Conservation (phyloP, 148 eudicot species). For the Silene latifolia region DNA sequence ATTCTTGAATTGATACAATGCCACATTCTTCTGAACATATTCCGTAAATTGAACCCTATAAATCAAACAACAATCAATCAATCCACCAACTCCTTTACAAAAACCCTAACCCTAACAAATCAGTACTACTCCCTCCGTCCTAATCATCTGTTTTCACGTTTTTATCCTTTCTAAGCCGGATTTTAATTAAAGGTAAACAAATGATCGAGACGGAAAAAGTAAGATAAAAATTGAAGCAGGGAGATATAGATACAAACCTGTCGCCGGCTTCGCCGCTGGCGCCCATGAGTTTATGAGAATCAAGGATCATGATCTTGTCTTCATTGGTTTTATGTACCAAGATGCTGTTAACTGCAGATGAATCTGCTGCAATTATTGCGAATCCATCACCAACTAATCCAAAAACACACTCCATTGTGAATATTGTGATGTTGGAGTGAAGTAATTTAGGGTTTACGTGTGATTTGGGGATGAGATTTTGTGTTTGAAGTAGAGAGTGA, state of each 20-base stretch:
- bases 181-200: neutral
- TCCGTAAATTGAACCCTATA: slow-evolving; percentile 85
- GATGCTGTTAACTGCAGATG: slow-evolving; percentile 80
- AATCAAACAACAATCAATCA: slow-evolving; percentile 1
- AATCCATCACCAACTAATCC: slow-evolving; percentile 76
- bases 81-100: neutral
- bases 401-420: slow-evolving; percentile 72
- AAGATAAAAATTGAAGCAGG: neutral
- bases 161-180: no score
- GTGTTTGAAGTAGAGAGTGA: neutral
- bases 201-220: neutral
- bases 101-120: neutral
- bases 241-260: slow-evolving; percentile 35
- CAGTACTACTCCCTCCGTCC: neutral
- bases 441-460: neutral
- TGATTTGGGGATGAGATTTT: neutral
- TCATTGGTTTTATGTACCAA: slow-evolving; percentile 78
- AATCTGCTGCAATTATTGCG: slow-evolving; percentile 69
- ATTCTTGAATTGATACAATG: slow-evolving; percentile 76
- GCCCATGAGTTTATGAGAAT: slow-evolving; percentile 89
- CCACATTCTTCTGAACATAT: slow-evolving; percentile 66
- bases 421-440: neutral
- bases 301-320: slow-evolving; percentile 80
- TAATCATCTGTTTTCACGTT: neutral
- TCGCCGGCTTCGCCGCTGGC: slow-evolving; percentile 87